Conservation (phyloP, 2,329 filamentous ascomycete species). For the Cercospora brassicicola region DNA sequence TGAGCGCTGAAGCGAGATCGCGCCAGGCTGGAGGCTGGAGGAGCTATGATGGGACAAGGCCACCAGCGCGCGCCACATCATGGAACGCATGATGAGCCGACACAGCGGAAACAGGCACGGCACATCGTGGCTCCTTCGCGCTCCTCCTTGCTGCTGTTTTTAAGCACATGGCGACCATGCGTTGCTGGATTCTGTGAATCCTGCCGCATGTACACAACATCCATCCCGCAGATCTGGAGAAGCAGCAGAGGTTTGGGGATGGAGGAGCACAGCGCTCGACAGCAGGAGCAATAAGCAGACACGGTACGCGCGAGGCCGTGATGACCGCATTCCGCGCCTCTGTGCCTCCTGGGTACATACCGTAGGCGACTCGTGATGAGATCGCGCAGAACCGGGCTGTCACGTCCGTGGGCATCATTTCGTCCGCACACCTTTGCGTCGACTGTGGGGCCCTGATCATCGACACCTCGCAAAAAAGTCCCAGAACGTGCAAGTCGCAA, state of each 20-base stretch:
- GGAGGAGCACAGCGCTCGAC: not conserved
- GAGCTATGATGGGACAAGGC: not conserved
- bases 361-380: not conserved
- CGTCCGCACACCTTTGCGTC: not conserved
- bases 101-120: conserved; percentile 15
- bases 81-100: conserved; percentile 5
- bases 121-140: conserved; percentile 15
- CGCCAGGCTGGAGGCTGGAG: conserved; percentile 3
- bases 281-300: not conserved
- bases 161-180: conserved; percentile 17
- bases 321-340: not conserved
- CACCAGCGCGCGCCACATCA: not conserved
- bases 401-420: not conserved
- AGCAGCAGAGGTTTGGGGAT: not conserved
- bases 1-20: conserved; percentile 9
- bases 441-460: conserved; percentile 7
- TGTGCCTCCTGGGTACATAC: not conserved
- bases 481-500: conserved; percentile 3
- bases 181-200: conserved; percentile 13
- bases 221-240: conserved; percentile 20
- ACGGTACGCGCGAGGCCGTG: not conserved
- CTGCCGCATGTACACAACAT: conserved; percentile 20
- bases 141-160: conserved; percentile 4
- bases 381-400: conserved; percentile 2
- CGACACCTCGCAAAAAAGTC: conserved; percentile 13